Base-by-base conservation (phyloP, 1,284 basidiomycete genomes). In the Cutaneotrichosporon arboriforme region DNA sequence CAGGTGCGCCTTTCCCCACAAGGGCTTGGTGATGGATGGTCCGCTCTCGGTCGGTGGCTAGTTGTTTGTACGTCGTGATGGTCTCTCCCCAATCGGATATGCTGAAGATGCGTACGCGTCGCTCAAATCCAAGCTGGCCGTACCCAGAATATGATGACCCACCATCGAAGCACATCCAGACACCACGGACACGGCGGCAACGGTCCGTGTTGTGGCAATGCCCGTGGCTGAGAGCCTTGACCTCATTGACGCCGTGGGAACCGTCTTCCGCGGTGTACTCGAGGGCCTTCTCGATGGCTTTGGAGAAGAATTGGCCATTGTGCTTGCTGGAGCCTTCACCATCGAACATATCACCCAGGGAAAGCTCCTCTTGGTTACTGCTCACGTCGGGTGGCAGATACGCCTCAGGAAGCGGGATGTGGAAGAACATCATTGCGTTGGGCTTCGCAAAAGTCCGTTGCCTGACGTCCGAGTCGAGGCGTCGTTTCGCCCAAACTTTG, bases 361-460 rank as follows among this genome's bases (percentile, higher is more conserved):
- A 84, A 4, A 92, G 81, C 40, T 69, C 66, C 3, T 79, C 76
- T 62, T 87, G 81, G 18, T 60, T 61, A n/a, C 13, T 36, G 26
- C 37, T 35, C 8, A 34, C 46, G 52, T 62, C 55, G 13, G 57
- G 52, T 1, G 50, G 46, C 21, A 31, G 37, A 38, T 58, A 69
- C 1, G 69, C 61, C 43, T 82, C 87, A n/a, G 72, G 89, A 79
- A 94, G 67, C 40, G 91, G 91, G 49, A 96, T 94, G 65, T 96
- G 91, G 83, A 93, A 94, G 77, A 92, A 94, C 85, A 90, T 88
- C 62, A 93, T 73, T 0, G 89, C 91, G 65, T 93, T 93, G 1
- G 90, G 90, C 72, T 91, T 93, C 4, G 87, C 88, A 1, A 92
- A 77, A 49, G 80, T 81, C 41, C 74, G 78, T 0, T 54, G 52